Base-by-base conservation (phyloP, 345 rosid genomes). In the Eucalyptus dawsonii region DNA sequence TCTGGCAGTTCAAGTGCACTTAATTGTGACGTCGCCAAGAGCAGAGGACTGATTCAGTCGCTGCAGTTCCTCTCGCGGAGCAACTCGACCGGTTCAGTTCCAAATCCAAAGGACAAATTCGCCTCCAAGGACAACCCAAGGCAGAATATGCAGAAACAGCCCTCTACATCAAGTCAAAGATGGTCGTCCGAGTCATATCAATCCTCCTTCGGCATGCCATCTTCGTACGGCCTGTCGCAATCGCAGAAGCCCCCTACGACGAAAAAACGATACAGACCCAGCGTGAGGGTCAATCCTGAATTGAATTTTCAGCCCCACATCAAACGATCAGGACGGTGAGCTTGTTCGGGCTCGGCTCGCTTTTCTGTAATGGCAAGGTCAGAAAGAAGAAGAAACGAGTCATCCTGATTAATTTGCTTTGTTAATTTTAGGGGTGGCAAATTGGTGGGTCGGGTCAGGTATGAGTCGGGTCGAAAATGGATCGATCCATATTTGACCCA, bases 1-100 rank as follows among this genome's bases (percentile, higher is more conserved):
- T 92, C 91, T 94, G 96, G 96, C 95, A 95, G 88, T 94, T 97
- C 94, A 95, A 93, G 90, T 92, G 98, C 92, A 96, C 93, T 96
- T 34, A 95, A 96, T 89, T 94, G 95, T 76, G 97, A 96, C 12
- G 92, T 93, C 16, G 87, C 89, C 47, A 86, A 94, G 92, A 91
- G 94, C 89, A 94, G 92, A 88, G 90, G 96, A 42, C 90, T 92
- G 42, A 94, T 97, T 87, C 93, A 93, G 25, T 94, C 97, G 6
- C 88, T 96, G 13, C 95, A 94, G 53, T 96, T 97, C 89, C 95
- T 96, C 42, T 92, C 97, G 37, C 90, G 99, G 67, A 97, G 99
- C 90, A 93, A 96, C 89, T 97, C 98, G 53, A 95, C 97, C 27
- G 97, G 98, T 83, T 96, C 97, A 16, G 93, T 91, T 65, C 96